Conservation (phyloP, 2,329 filamentous ascomycete genomes). For the Pseudogymnoascus sp. region DNA sequence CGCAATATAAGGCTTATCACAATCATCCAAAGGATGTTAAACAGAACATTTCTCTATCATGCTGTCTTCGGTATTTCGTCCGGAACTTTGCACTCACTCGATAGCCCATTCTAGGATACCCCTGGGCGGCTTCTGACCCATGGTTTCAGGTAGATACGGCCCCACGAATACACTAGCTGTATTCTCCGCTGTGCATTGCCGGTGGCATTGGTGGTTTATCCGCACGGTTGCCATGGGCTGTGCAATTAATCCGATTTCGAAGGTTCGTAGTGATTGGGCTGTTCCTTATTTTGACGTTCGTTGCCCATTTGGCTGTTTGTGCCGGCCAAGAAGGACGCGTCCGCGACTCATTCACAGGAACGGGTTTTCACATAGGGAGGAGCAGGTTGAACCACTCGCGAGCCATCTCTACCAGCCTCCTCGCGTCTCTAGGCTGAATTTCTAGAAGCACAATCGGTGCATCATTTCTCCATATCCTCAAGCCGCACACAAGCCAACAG, state of each 20-base stretch:
- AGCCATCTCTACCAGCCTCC: neutral
- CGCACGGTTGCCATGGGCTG: neutral
- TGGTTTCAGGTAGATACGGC: neutral
- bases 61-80: neutral
- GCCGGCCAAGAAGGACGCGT: neutral
- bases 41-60: neutral
- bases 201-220: neutral
- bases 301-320: neutral
- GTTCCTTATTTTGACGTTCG: conserved; percentile 6
- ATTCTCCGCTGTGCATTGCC: conserved; percentile 1
- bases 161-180: neutral
- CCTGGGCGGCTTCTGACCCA: neutral
- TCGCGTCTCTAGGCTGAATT: neutral
- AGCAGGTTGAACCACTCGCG: neutral
- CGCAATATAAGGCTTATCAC: neutral
- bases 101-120: neutral
- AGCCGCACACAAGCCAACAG: neutral
- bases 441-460: neutral
- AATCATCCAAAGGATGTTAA: neutral
- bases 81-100: neutral
- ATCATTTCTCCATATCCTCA: neutral
- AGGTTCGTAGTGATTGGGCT: neutral
- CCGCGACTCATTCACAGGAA: neutral
- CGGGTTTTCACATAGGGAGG: no score
- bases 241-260: neutral